Evolutionary conservation across 1,139 yeast genomes (phyloP), one percentile per base, ranked within the genome.

Genomic region (Magnusiomyces sp.): DNA sequence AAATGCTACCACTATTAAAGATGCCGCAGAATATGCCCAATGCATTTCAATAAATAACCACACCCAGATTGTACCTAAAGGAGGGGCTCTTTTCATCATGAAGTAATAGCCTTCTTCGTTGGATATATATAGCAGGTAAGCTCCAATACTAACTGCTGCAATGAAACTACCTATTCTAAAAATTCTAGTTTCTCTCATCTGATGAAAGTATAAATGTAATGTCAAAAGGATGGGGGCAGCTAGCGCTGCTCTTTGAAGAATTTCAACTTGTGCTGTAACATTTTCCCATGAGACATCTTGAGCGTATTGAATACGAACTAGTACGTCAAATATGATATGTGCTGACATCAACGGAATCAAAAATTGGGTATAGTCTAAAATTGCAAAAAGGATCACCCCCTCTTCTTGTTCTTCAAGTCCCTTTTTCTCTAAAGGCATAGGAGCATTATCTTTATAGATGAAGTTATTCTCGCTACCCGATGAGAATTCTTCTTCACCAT

Each of bases 1-100:
- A 23, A 57, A 56, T 1, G 56, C 64, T 5, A 67, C 59, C 0
- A 61, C 60, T 1, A 60, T 58, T 36, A 66, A 53, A n/a, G 67
- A 59, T 1, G 59, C 49, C 4, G 64, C 61, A 2, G 69, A 62
- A 61, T 60, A 64, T 27, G 65, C 59, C 68, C 71, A 67, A 40
- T 67, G 70, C 62, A 69, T 58, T 52, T 69, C 73, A 16, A 70
- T 53, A 50, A 70, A 66, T 39, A 68, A 56, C 71, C 73, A 70
- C 7, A 68, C 64, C 66, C 70, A 66, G 6, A 70, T 53, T 5
- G 74, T 69, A 14, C 72, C 73, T 14, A 70, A 54, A 1, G 73
- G 69, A 4, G 73, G 73, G 2, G 71, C 71, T 42, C 64, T 58
- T 43, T 62, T 59, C 72, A 70, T 70, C 29, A 67, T 63, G 4